Conservation (phyloP, 768 basidiomycete genomes). For the Cystobasidium tubakii region DNA sequence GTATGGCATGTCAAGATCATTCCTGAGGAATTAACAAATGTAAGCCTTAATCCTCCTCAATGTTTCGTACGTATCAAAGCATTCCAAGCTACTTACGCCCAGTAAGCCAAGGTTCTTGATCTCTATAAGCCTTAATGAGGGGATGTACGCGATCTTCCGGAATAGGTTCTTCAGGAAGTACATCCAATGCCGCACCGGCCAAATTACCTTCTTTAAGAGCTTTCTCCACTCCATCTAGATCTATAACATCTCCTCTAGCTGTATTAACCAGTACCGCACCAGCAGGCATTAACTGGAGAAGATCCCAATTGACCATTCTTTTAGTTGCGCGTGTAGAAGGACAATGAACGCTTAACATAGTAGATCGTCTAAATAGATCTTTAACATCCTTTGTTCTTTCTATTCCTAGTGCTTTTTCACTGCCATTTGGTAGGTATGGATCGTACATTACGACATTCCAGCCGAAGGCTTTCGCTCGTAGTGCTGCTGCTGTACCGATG, state of each 20-base stretch:
- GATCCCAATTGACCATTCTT: constrained; percentile 34
- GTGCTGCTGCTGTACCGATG: constrained; percentile 44
- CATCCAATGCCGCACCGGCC: constrained; percentile 43
- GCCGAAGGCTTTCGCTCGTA: constrained; percentile 45
- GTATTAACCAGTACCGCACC: constrained; percentile 42
- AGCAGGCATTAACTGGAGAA: constrained; percentile 35
- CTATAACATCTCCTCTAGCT: constrained; percentile 39
- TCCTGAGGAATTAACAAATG: not conserved
- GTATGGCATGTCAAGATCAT: constrained; percentile 40
- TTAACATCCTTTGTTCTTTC: constrained; percentile 35
- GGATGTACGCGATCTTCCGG: constrained; percentile 36
- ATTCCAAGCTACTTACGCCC: constrained; percentile 31
- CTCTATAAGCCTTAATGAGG: constrained; percentile 41
- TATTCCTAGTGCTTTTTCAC: constrained; percentile 40
- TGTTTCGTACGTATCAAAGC: too few relatives aligned
- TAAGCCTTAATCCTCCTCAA: not conserved
- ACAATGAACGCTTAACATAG: constrained; percentile 39
- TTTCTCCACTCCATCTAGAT: constrained; percentile 39
- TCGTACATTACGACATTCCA: constrained; percentile 44
- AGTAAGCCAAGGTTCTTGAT: constrained; percentile 40
- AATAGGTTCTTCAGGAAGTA: constrained; percentile 41
- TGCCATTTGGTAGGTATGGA: constrained; percentile 40
- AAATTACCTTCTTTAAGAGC: constrained; percentile 38
- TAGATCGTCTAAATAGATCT: constrained; percentile 39
- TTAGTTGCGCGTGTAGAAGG: constrained; percentile 40